Percentiles rank a stretch among this genome's conserved stretches.
Evolutionary conservation across 345 rosid genomes (phyloP).

Genomic region (Eucalyptus marginata): DNA sequence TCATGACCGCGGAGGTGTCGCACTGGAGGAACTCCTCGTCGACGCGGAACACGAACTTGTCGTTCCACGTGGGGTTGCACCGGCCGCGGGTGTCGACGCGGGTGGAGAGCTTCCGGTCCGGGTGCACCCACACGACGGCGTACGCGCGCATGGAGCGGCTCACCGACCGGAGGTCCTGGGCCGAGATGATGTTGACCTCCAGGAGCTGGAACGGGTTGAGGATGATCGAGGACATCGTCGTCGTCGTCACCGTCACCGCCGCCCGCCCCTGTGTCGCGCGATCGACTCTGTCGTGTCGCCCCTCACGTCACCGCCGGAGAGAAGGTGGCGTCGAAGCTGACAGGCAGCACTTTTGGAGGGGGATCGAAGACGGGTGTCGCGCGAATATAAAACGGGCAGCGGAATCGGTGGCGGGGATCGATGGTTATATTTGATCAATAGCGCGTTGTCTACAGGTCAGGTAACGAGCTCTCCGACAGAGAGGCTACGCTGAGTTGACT

Average conservation of each 20-base stretch:
- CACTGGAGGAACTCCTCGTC: slow-evolving; percentile 55
- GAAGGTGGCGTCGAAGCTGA: neutral
- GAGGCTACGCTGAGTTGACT: neutral
- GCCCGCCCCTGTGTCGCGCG: neutral
- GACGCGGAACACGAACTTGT: slow-evolving; percentile 80
- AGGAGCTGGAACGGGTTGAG: slow-evolving; percentile 59
- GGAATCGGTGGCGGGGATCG: neutral
- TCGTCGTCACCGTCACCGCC: neutral
- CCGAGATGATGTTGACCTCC: slow-evolving; percentile 78
- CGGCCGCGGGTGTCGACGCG: slow-evolving; percentile 48
- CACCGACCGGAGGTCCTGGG: slow-evolving; percentile 52
- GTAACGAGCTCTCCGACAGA: neutral
- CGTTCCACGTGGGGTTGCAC: slow-evolving; percentile 83
- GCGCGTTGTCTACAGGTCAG: neutral
- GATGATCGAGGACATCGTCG: slow-evolving; percentile 13
- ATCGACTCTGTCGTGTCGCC: neutral
- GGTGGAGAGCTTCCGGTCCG: slow-evolving; percentile 69
- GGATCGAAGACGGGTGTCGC: neutral
- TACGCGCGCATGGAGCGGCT: slow-evolving; percentile 73
- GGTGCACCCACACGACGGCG: slow-evolving; percentile 84
- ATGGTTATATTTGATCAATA: neutral
- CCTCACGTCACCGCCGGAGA: neutral
- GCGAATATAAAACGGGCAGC: neutral
- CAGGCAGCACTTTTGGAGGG: neutral
- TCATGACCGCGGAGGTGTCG: slow-evolving; percentile 74